phyloP scores from a whole-genome alignment of 805 yeast species.

The Metschnikowia dekortorum region DNA sequence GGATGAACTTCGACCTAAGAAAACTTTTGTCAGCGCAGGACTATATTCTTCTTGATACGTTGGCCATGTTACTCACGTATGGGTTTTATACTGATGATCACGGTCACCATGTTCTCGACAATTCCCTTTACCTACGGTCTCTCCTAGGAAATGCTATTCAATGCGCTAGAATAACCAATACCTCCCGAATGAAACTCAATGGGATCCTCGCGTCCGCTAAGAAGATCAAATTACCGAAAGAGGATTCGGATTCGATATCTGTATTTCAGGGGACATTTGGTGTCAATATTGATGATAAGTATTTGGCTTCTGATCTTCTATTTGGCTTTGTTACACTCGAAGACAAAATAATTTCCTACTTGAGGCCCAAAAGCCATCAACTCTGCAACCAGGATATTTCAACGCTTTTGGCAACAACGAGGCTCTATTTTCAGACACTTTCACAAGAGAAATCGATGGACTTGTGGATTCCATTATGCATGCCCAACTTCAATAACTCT shows the following conservation, averaged over 20 bases:
- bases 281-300: constrained; percentile 10
- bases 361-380: constrained; percentile 75
- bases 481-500: constrained; percentile 82
- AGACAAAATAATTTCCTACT: constrained; percentile 56
- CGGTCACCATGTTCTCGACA: constrained; percentile 10
- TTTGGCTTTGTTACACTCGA: constrained; percentile 72
- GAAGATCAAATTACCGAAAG: constrained; percentile 13
- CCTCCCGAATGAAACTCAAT: constrained; percentile 55
- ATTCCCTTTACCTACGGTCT: constrained; percentile 27
- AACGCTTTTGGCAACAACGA: constrained; percentile 65
- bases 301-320: constrained; percentile 46
- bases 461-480: constrained; percentile 89
- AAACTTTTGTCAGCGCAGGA: constrained; percentile 73
- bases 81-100: constrained; percentile 22
- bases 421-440: constrained; percentile 37
- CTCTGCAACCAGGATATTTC: constrained; percentile 80
- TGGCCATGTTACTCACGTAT: constrained; percentile 38
- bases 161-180: constrained; percentile 46
- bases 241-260: constrained; percentile 4
- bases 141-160: constrained; percentile 27
- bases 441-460: constrained; percentile 49
- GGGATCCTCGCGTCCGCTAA: constrained; percentile 41
- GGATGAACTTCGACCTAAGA: constrained; percentile 80
- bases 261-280: not conserved
- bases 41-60: constrained; percentile 60